These are phyloP conservation scores for Babesia bigemina DNA, from an alignment of 169 alveolate species.

Conservation along the genomic window DNA sequence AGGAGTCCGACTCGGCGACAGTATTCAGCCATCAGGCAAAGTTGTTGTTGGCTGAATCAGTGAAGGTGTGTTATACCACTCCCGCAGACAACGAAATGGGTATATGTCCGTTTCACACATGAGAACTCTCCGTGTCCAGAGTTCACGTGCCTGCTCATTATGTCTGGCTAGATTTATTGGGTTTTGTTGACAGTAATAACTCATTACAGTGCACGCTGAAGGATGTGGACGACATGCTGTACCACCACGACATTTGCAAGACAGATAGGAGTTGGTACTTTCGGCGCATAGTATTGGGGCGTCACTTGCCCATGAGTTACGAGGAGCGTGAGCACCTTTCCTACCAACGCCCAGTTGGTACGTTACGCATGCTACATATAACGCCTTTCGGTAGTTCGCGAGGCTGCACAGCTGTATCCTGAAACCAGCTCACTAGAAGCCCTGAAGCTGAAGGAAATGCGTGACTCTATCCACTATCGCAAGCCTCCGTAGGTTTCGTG, in stretches of 20 bases:
- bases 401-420: conserved; percentile 56
- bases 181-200: too few species aligned
- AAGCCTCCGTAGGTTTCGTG: conserved; percentile 39
- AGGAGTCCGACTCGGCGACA: conserved; percentile 70
- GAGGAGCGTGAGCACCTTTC: conserved; percentile 74
- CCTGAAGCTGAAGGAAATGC: conserved; percentile 32
- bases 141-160: background rate
- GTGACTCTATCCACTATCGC: conserved; percentile 45
- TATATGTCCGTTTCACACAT: background rate
- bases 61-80: conserved; percentile 11
- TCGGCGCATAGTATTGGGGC: conserved; percentile 66
- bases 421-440: conserved; percentile 50
- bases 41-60: conserved; percentile 66
- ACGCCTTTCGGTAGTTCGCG: conserved; percentile 15
- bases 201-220: conserved; percentile 56
- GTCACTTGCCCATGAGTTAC: conserved; percentile 70
- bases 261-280: conserved; percentile 80
- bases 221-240: conserved; percentile 74
- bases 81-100: background rate
- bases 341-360: conserved; percentile 66
- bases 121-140: background rate
- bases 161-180: background rate
- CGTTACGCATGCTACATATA: background rate
- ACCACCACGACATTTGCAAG: conserved; percentile 73
- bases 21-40: conserved; percentile 75